Percentiles rank a stretch among this genome's conserved stretches.
These are phyloP conservation scores for Juncus effusus DNA, from an alignment of 176 grass and related monocot species.

Conservation along the genomic window DNA sequence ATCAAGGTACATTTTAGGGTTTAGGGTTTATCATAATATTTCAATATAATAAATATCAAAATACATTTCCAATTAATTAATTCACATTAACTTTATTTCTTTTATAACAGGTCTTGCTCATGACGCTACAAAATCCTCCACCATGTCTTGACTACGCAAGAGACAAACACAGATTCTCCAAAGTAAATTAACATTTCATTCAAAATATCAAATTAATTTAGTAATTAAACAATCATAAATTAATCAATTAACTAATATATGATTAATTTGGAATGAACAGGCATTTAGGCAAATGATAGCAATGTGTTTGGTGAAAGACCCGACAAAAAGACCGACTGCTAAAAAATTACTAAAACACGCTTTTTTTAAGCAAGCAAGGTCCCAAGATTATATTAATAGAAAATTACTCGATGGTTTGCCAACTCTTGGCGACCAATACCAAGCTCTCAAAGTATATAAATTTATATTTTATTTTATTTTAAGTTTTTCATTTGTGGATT, in stretches of 20 bases:
- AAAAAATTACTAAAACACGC: conserved; percentile 78
- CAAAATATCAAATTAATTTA: no score
- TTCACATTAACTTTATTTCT: conserved; percentile 1
- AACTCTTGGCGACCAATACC: conserved; percentile 69
- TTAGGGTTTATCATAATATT: no score
- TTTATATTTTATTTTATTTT: conserved; percentile 4
- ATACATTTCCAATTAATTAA: background rate
- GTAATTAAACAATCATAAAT: no score
- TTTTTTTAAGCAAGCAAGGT: conserved; percentile 94
- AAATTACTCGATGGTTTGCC: conserved; percentile 92
- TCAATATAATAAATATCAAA: background rate
- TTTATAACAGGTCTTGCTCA: conserved; percentile 70
- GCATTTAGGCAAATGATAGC: conserved; percentile 88
- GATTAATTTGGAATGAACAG: conserved; percentile 34
- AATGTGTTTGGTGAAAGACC: conserved; percentile 96
- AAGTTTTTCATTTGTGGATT: conserved; percentile 20
- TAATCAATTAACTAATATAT: background rate
- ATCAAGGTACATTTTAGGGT: conserved; percentile 60
- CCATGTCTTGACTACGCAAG: conserved; percentile 79
- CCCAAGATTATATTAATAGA: conserved; percentile 63
- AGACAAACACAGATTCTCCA: conserved; percentile 71
- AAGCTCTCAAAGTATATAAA: conserved; percentile 73
- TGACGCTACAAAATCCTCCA: conserved; percentile 96
- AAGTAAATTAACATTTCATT: conserved; percentile 38
- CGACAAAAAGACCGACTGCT: conserved; percentile 69